Evolutionary conservation across 257 asterid species (phyloP), one percentile per base, ranked within the genome.

Genomic region (Thymus mandschuricus): DNA sequence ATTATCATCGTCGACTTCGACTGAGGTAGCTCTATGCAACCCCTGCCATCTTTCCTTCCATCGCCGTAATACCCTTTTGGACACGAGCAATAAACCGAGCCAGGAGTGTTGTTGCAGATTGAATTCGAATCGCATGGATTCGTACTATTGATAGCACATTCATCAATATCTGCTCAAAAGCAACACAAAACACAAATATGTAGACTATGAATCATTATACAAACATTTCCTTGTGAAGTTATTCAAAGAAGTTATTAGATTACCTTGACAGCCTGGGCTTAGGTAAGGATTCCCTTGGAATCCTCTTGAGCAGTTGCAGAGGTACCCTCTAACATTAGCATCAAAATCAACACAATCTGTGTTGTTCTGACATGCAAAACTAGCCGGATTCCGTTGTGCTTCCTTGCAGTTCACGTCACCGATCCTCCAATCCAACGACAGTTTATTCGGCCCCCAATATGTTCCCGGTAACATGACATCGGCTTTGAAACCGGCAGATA

Each of bases 211-310:
- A 6, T 1, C 21, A 21, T 21, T 21, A 21, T 21, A 21, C 21
- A 21, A 21, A 21, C 21, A 21, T 21, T 21, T 21, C 21, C 21
- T 21, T 21, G 1, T 6, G 6, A 38, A 38, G 6, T 3, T 38
- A 38, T 38, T 38, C 44, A 38, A 3, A 6, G 1, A 8, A 55
- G 4, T 27, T 1, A 28, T 2, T 9, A 1, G 11, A 28, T 33
- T 9, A 57, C 38, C 76, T 62, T 0, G 9, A 56, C 76, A 76
- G 31, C 80, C 80, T 21, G 30, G 44, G 56, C 27, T 1, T 41
- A 60, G 76, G 58, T 76, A 76, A 31, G 80, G 80, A 4, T 69
- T 69, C 45, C 80, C 76, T 31, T 34, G 27, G 28, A 30, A 76
- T 46, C 80, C 80, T 29, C 35, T 2, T 0, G 4, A 5, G 44